Evolutionary conservation across 305 asterid genomes (phyloP).

Genomic region (Solanum hybrid): DNA sequence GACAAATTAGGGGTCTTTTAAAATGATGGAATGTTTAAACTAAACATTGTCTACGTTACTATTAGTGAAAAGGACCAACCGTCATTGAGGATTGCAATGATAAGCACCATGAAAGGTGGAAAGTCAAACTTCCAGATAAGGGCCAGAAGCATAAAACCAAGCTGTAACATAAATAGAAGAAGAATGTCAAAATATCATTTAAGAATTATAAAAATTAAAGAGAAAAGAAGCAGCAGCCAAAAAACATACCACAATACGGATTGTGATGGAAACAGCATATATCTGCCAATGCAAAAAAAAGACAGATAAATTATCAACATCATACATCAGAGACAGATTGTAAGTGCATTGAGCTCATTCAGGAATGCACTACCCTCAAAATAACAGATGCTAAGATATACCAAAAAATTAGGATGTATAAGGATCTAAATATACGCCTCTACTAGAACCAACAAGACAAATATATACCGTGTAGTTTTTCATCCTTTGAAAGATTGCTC

Average conservation of each 20-base stretch:
- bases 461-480: constrained; percentile 83
- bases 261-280: constrained; percentile 96
- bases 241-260: constrained; percentile 92
- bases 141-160: constrained; percentile 95
- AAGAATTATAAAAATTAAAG: not conserved
- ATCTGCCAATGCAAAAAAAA: constrained; percentile 40
- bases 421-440: not conserved
- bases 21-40: not conserved
- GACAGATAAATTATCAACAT: not conserved
- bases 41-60: not conserved
- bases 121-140: constrained; percentile 93
- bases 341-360: not conserved
- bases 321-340: not conserved
- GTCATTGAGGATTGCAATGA: constrained; percentile 93
- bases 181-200: constrained; percentile 1
- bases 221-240: not conserved
- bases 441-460: not conserved
- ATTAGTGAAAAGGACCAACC: constrained; percentile 29
- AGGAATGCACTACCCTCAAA: not conserved
- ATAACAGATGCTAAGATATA: not conserved
- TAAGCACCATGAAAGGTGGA: constrained; percentile 99
- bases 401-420: not conserved
- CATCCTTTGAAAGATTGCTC: constrained; percentile 99
- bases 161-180: constrained; percentile 39
- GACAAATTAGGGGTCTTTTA: not conserved